Evolutionary conservation across 148 eudicot species (phyloP), one percentile per base, ranked within the genome.

Genomic region (Amaranthus cruentus): DNA sequence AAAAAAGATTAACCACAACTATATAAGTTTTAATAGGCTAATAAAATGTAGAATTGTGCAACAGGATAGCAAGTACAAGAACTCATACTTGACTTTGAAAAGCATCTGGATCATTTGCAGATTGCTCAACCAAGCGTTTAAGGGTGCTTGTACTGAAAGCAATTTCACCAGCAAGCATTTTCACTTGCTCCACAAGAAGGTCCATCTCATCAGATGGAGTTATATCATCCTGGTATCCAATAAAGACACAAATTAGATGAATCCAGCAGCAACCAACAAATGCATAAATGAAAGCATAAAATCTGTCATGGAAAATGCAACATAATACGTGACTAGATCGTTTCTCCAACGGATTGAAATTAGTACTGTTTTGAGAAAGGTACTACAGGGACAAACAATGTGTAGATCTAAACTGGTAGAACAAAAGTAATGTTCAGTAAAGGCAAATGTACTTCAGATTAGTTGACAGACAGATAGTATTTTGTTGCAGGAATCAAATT

Each of bases 121-220:
- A 91, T 80, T 95, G 99, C 63, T 95, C 99, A 46, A 87, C 84
- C 80, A 95, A 77, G 74, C 99, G 97, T 78, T 95, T 95, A 77
- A 95, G 87, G 7, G 97, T 88, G 78, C 99, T 95, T 28, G 97
- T 88, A 74, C 87, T 88, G 87, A 95, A 88, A 68, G 99, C 99
- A 86, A 92, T 95, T 77, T 92, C 99, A 52, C 97, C 99, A 73
- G 92, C 92, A 71, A 95, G 99, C 99, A 92, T 95, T 85, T 95
- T 95, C 58, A 92, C 99, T 86, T 95, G 99, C 87, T 95, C 99
- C 73, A 84, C 94, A 63, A 92, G 79, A 55, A 95, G 92, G 83
- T 95, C 99, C 89, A 89, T 92, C 85, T 95, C 90, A 83, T 96
- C 99, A 15, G 92, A 83, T 77, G 84, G 68, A 74, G 88, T 76